These are phyloP conservation scores for Coemansia javaensis DNA, from an alignment of 192 early-diverging fungal genomes.

Conservation along the genomic window DNA sequence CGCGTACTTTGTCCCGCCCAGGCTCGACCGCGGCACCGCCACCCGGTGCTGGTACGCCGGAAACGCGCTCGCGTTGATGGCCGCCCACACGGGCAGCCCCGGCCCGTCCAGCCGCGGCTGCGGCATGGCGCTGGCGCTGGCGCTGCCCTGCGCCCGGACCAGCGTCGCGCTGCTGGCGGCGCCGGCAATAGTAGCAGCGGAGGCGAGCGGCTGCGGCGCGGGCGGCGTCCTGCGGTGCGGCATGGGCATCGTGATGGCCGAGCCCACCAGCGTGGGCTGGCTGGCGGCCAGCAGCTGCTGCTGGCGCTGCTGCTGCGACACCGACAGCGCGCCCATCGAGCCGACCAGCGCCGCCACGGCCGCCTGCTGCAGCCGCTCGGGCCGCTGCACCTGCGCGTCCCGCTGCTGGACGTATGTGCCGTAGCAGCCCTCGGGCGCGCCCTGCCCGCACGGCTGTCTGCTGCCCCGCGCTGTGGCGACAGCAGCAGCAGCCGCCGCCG, in stretches of 20 bases:
- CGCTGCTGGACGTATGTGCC: constrained; percentile 5
- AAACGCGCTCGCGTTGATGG: constrained; percentile 17
- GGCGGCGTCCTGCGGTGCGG: constrained; percentile 10
- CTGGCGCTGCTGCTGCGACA: constrained; percentile 7
- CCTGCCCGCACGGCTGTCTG: too few relatives aligned
- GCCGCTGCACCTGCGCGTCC: constrained; percentile 3
- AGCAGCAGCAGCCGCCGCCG: neutral
- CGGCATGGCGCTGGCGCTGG: neutral
- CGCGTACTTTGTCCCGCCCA: constrained; percentile 44
- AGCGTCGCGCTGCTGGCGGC: constrained; percentile 1
- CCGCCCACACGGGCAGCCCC: constrained; percentile 4
- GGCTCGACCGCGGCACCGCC: constrained; percentile 24
- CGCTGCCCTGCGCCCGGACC: neutral
- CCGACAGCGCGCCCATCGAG: constrained; percentile 35
- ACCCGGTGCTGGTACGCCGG: constrained; percentile 34
- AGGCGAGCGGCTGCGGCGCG: too few relatives aligned
- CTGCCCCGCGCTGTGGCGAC: too few relatives aligned
- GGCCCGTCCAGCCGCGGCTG: neutral
- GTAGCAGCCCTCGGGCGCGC: neutral
- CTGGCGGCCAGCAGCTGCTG: neutral
- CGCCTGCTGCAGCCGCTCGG: constrained; percentile 2
- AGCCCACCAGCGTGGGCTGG: constrained; percentile 6
- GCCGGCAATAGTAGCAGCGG: too few relatives aligned
- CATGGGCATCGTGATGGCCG: constrained; percentile 6
- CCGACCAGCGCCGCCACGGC: constrained; percentile 22